These are phyloP conservation scores for Xerocomus brunneocitrinus DNA, from an alignment of 768 basidiomycete species.

Conservation along the genomic window DNA sequence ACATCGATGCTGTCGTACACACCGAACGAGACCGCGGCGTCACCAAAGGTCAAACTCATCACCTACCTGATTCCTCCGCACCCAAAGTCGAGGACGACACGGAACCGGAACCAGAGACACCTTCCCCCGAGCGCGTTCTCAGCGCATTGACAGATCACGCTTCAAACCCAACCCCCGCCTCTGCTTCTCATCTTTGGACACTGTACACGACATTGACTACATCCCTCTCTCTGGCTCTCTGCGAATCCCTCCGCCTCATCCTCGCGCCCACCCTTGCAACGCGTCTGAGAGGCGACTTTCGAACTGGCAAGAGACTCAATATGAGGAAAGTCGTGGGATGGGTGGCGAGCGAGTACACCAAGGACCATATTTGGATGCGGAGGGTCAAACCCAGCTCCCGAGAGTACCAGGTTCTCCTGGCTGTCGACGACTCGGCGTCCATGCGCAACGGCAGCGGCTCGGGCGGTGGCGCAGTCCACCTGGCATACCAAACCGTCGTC, in stretches of 20 bases:
- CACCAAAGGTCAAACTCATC: slow-evolving; percentile 2
- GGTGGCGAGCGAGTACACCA: slow-evolving; percentile 98
- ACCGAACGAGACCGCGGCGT: slow-evolving; percentile 16
- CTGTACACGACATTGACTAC: slow-evolving; percentile 87
- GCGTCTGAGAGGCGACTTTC: slow-evolving; percentile 92
- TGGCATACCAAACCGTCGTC: slow-evolving; percentile 91
- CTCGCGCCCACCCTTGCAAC: slow-evolving; percentile 94
- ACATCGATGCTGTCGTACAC: slow-evolving; percentile 44
- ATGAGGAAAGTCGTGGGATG: slow-evolving; percentile 99
- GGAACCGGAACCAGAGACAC: slow-evolving; percentile 15
- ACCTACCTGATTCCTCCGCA: slow-evolving; percentile 23
- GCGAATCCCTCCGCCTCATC: slow-evolving; percentile 95
- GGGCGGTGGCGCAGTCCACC: slow-evolving; percentile 50
- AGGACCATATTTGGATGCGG: slow-evolving; percentile 98
- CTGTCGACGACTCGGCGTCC: slow-evolving; percentile 93
- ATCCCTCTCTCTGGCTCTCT: slow-evolving; percentile 85
- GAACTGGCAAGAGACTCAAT: slow-evolving; percentile 94
- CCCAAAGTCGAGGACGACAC: slow-evolving; percentile 29
- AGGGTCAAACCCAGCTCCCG: slow-evolving; percentile 90
- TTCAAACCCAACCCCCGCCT: slow-evolving; percentile 20
- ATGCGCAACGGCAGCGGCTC: slow-evolving; percentile 47
- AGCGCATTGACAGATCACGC: slow-evolving; percentile 16
- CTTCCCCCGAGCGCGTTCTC: slow-evolving; percentile 20
- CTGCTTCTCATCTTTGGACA: slow-evolving; percentile 79
- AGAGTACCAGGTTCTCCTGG: slow-evolving; percentile 92